A percentile compares a stretch with the other conserved stretches of the same genome.
Conservation (phyloP, 495 filamentous ascomycete genomes). For the Penicillium herquei region DNA sequence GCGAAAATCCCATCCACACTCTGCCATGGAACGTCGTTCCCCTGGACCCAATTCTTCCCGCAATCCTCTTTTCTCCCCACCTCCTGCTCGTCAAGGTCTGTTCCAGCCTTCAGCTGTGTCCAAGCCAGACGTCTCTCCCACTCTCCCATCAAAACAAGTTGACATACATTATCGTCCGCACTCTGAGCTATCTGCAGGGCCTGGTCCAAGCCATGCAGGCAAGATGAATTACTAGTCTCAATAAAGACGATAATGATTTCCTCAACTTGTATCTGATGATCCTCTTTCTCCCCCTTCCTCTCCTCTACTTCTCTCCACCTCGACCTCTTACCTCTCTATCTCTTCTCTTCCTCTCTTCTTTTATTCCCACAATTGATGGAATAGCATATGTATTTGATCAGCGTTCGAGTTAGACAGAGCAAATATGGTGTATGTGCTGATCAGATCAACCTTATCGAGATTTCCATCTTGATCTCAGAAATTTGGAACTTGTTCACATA, state of each 20-base stretch:
- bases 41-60: conserved; percentile 20
- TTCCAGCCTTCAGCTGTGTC: conserved; percentile 30
- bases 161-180: conserved; percentile 37
- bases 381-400: conserved; percentile 17
- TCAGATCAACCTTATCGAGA: neutral
- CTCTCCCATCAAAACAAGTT: conserved; percentile 32
- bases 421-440: conserved; percentile 1
- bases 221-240: conserved; percentile 22
- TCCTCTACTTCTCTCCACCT: neutral
- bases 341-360: conserved; percentile 1
- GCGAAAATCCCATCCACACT: conserved; percentile 40
- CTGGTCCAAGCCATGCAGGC: conserved; percentile 38
- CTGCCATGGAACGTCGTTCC: conserved; percentile 30
- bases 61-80: conserved; percentile 39
- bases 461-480: conserved; percentile 2
- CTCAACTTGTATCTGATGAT: neutral
- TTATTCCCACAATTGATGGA: conserved; percentile 8
- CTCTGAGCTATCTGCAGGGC: conserved; percentile 24
- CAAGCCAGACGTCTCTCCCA: conserved; percentile 35
- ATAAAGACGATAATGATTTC: no score
- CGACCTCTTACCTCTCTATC: conserved; percentile 8
- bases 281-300: neutral
- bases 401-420: conserved; percentile 7
- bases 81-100: conserved; percentile 35
- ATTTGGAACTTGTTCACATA: conserved; percentile 12